Conservation (phyloP, 2,329 filamentous ascomycete species). For the Beauveria medogensis region DNA sequence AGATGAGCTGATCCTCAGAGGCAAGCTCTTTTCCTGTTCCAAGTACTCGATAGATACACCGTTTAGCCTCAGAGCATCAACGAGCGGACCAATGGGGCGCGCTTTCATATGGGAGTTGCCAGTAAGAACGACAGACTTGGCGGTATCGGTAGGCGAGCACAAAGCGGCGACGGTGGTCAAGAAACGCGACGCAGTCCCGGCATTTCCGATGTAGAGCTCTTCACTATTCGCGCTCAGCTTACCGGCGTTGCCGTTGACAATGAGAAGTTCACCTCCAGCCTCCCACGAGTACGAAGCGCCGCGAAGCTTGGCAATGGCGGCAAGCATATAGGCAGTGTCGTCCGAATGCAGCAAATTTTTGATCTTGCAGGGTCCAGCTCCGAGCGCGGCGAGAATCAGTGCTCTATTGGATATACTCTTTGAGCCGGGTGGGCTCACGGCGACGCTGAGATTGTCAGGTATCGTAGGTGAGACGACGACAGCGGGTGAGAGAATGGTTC, state of each 20-base stretch:
- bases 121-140: conserved; percentile 67
- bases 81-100: conserved; percentile 84
- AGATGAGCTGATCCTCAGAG: conserved; percentile 72
- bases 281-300: conserved; percentile 91
- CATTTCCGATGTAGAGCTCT: conserved; percentile 88
- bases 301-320: conserved; percentile 75
- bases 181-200: conserved; percentile 91
- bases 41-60: conserved; percentile 83
- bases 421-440: conserved; percentile 83
- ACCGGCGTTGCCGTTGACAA: conserved; percentile 87
- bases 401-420: conserved; percentile 98
- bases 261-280: conserved; percentile 82
- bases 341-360: conserved; percentile 93
- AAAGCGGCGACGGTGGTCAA: conserved; percentile 85
- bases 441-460: conserved; percentile 54
- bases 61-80: conserved; percentile 81
- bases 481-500: conserved; percentile 72
- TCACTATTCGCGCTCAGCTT: conserved; percentile 66
- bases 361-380: conserved; percentile 76
- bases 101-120: conserved; percentile 96
- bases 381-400: conserved; percentile 85
- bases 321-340: conserved; percentile 95
- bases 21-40: conserved; percentile 74
- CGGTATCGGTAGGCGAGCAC: conserved; percentile 56
- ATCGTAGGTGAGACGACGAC: conserved; percentile 68